Base-by-base conservation (phyloP, 2,329 filamentous ascomycete genomes). In the Incumbomyces lentus region DNA sequence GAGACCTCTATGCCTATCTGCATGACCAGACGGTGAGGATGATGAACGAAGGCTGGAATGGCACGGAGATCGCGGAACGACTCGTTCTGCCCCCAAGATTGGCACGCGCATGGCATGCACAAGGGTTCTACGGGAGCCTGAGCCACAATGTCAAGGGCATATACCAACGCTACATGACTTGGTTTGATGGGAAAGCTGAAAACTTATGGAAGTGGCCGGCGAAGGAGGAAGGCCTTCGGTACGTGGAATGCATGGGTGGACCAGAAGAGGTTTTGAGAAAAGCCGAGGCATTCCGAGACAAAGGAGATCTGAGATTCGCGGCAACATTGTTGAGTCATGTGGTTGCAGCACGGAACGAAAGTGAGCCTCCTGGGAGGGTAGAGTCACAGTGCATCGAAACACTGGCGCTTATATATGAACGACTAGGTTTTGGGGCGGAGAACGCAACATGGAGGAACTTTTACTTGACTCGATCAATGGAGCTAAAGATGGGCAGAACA, bases 361-460 rank as follows among this genome's bases (percentile, higher is more conserved):
- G 13, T 8, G 37, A 16, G 33, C 22, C 26, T 56, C 58, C 1
- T 56, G 49, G 48, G 37, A 14, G 3, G 41, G n/a, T n/a, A n/a
- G n/a, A n/a, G n/a, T n/a, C n/a, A n/a, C n/a, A n/a, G n/a, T n/a
- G n/a, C n/a, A n/a, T n/a, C n/a, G n/a, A n/a, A n/a, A n/a, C 57
- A 4, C 57, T 69, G 2, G 62, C 60, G 1, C 46, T 47, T 1
- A 58, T 62, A 1, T 68, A 60, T 46, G 56, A 61, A 38, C 48
- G 22, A 26, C 22, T 26, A 8, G 22, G 22, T 8, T 26, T 26
- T 8, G 22, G 63, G 2, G 46, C 61, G 2, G 65, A 68, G 51
- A 70, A 68, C 51, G 65, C 57, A 2, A 62, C 61, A 0, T 68
- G 65, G 66, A 54, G 67, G 2, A 68, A 68, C 45, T 65, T 67